These are phyloP conservation scores for Leucaena leucocephala DNA, from an alignment of 306 rosid genomes.

Conservation along the genomic window DNA sequence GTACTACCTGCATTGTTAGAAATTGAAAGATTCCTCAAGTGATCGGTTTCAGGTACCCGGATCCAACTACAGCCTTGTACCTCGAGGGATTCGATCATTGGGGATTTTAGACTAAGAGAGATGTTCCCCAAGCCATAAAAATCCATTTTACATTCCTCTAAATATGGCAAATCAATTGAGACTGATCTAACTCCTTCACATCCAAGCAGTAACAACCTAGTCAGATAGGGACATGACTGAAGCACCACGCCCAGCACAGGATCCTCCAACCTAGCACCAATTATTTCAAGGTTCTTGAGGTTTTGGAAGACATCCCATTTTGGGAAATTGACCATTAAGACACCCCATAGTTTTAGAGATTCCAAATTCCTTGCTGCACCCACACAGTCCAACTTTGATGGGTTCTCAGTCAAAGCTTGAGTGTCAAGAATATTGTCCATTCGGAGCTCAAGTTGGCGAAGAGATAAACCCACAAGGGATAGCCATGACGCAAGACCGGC, in stretches of 20 bases:
- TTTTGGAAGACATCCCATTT: slow-evolving; percentile 74
- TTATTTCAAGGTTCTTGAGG: slow-evolving; percentile 80
- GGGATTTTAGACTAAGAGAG: slow-evolving; percentile 63
- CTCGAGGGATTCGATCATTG: slow-evolving; percentile 77
- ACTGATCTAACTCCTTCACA: slow-evolving; percentile 78
- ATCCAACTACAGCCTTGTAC: slow-evolving; percentile 98
- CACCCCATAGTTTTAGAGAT: slow-evolving; percentile 90
- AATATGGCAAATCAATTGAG: slow-evolving; percentile 63
- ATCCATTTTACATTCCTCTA: slow-evolving; percentile 84
- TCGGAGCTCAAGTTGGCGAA: slow-evolving; percentile 77
- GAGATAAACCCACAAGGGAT: slow-evolving; percentile 54
- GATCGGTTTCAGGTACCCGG: slow-evolving; percentile 61
- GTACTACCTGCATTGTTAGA: slow-evolving; percentile 76
- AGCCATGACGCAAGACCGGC: slow-evolving; percentile 90
- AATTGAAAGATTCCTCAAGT: slow-evolving; percentile 70
- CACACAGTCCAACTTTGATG: slow-evolving; percentile 76
- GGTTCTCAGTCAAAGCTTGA: slow-evolving; percentile 50
- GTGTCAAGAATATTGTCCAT: slow-evolving; percentile 72
- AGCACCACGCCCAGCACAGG: slow-evolving; percentile 56
- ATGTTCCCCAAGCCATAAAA: slow-evolving; percentile 83
- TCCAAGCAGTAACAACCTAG: slow-evolving; percentile 74
- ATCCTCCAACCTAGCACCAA: slow-evolving; percentile 81
- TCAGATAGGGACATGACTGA: slow-evolving; percentile 65
- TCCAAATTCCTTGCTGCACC: slow-evolving; percentile 65
- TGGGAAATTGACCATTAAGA: slow-evolving; percentile 68